phyloP scores from a whole-genome alignment of 768 basidiomycete species.

The Suillus subalutaceus region DNA sequence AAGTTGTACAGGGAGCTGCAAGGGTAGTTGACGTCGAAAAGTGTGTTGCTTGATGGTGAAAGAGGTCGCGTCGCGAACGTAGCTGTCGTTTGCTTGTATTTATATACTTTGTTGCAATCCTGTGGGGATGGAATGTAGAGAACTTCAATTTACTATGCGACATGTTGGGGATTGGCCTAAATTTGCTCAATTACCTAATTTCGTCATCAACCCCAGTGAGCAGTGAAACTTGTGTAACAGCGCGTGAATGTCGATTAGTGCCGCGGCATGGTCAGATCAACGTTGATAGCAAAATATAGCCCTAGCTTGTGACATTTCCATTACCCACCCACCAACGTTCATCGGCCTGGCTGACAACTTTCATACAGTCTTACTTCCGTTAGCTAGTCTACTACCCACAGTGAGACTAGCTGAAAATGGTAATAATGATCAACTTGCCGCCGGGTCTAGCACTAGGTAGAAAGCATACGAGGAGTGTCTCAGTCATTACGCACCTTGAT shows the following conservation, averaged over 20 bases:
- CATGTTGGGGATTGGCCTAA: slow-evolving; percentile 33
- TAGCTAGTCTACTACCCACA: too few species aligned
- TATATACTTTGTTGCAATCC: slow-evolving; percentile 29
- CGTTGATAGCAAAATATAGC: too few species aligned
- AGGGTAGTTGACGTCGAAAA: slow-evolving; percentile 13
- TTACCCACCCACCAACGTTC: too few species aligned
- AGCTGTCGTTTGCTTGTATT: slow-evolving; percentile 29
- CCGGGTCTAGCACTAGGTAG: too few species aligned
- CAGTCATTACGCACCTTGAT: background rate
- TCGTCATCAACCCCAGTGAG: background rate
- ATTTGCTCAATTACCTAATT: background rate
- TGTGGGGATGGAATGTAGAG: slow-evolving; percentile 22
- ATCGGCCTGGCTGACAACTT: too few species aligned
- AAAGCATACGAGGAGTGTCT: background rate
- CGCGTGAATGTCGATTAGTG: background rate
- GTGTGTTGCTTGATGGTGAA: slow-evolving; percentile 12
- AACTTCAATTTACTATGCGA: slow-evolving; percentile 9
- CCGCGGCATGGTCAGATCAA: background rate
- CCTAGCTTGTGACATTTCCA: background rate
- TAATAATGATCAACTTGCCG: background rate
- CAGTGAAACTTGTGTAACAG: too few species aligned
- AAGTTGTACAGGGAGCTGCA: background rate
- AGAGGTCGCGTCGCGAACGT: slow-evolving; percentile 32
- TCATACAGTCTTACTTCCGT: background rate
- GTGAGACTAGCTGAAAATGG: background rate